Evolutionary conservation across 225 moss, liverwort and hornwort species (phyloP).

Genomic region (Bryum argenteum): DNA sequence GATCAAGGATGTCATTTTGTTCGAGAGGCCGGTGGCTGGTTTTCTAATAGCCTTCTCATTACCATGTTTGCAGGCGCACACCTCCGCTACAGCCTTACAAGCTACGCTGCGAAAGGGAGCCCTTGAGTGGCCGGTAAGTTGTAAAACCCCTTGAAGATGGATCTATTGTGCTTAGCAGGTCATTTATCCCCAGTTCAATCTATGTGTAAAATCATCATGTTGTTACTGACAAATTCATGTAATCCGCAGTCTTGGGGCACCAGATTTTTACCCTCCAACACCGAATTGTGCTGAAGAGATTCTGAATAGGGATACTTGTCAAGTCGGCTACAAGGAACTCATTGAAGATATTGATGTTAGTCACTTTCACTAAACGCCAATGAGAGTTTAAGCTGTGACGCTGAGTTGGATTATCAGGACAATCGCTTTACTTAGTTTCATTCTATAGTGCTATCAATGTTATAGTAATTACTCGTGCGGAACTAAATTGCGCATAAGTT

Average conservation of each 20-base stretch:
- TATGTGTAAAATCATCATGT: constrained; percentile 24
- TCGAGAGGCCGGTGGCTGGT: constrained; percentile 28
- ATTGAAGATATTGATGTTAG: constrained; percentile 89
- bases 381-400: constrained; percentile 1
- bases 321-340: constrained; percentile 87
- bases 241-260: constrained; percentile 75
- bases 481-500: constrained; percentile 10
- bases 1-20: constrained; percentile 16
- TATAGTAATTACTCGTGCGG: not conserved
- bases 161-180: constrained; percentile 9
- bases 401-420: too few species aligned
- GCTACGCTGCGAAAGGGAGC: constrained; percentile 85
- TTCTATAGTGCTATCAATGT: not conserved
- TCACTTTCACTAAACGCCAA: not conserved
- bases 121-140: constrained; percentile 74
- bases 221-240: constrained; percentile 19
- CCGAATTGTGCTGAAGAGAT: constrained; percentile 95
- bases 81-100: constrained; percentile 75
- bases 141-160: constrained; percentile 3
- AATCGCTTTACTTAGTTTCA: constrained; percentile 5
- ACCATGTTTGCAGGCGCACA: constrained; percentile 49
- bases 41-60: constrained; percentile 19
- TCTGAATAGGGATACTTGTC: constrained; percentile 77
- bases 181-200: not conserved
- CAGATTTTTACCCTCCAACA: constrained; percentile 92